phyloP scores from a whole-genome alignment of 495 filamentous ascomycete genomes.

The Daldinia childiae region DNA sequence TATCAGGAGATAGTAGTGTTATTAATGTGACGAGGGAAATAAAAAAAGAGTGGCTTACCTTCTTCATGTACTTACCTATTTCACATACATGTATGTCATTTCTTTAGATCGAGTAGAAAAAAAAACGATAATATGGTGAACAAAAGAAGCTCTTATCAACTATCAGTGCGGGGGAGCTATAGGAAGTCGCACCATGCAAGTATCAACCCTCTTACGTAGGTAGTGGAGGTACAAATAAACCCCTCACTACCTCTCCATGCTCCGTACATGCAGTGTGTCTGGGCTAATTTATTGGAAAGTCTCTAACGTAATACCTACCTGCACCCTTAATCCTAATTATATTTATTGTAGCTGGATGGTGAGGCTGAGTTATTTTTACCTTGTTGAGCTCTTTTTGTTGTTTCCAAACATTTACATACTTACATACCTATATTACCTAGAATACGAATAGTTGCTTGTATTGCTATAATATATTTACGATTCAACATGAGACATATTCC shows the following conservation, averaged over 20 bases:
- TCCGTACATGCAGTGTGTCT: slow-evolving; percentile 4
- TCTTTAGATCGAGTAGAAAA: background rate
- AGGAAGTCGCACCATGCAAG: slow-evolving; percentile 5
- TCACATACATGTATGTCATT: slow-evolving; percentile 20
- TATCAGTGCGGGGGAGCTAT: slow-evolving; percentile 40
- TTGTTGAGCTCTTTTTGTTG: slow-evolving; percentile 21
- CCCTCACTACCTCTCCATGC: slow-evolving; percentile 35
- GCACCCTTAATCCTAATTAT: slow-evolving; percentile 8
- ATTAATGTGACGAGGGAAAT: slow-evolving; percentile 27
- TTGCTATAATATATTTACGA: background rate
- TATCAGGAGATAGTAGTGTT: slow-evolving; percentile 21
- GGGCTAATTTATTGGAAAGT: background rate
- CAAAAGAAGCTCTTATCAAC: slow-evolving; percentile 42
- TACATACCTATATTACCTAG: background rate
- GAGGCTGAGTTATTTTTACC: slow-evolving; percentile 40
- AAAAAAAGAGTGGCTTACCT: slow-evolving; percentile 21
- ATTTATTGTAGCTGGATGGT: slow-evolving; percentile 30
- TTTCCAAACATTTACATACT: background rate
- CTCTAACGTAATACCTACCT: background rate
- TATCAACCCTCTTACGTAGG: slow-evolving; percentile 17
- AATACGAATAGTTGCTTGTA: background rate
- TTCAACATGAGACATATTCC: background rate
- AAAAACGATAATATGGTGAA: slow-evolving; percentile 12
- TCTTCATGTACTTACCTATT: slow-evolving; percentile 10
- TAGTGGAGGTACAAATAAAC: slow-evolving; percentile 31